These are phyloP conservation scores for Trypanosoma cruzi DNA, from an alignment of 208 protist genomes.

Conservation along the genomic window DNA sequence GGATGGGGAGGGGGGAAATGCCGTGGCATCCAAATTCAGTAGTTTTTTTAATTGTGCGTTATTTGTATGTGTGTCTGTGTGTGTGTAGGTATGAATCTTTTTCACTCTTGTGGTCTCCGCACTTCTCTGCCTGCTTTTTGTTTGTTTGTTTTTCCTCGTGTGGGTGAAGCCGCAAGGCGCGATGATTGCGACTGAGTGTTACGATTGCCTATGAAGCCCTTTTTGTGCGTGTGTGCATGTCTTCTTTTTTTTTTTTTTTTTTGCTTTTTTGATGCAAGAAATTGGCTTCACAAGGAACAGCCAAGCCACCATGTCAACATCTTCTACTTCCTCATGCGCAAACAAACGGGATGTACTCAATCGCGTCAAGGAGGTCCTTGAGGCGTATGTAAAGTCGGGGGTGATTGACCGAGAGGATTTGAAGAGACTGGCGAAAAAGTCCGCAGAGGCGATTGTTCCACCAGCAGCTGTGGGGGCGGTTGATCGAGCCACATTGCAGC, in stretches of 20 bases:
- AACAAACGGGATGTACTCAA: slow-evolving; percentile 83
- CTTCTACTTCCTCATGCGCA: slow-evolving; percentile 22
- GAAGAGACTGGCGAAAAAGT: slow-evolving; percentile 47
- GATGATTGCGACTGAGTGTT: background rate
- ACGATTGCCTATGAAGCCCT: slow-evolving; percentile 3
- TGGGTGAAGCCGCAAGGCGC: background rate
- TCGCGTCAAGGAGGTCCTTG: slow-evolving; percentile 50
- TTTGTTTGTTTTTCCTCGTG: background rate
- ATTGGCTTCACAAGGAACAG: slow-evolving; percentile 10
- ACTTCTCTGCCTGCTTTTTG: background rate
- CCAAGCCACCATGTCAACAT: background rate
- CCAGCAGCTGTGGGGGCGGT: slow-evolving; percentile 27
- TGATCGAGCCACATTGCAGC: slow-evolving; percentile 5
- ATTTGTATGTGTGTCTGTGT: slow-evolving; percentile 1
- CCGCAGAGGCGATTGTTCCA: slow-evolving; percentile 39
- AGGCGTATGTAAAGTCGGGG: slow-evolving; percentile 43
- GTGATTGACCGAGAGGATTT: slow-evolving; percentile 71
- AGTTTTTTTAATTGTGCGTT: background rate
- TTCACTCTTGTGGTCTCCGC: background rate
- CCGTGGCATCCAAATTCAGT: background rate
- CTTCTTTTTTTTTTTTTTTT: slow-evolving; percentile 12
- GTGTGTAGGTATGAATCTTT: background rate
- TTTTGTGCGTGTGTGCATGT: background rate
- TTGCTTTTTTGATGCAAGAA: slow-evolving; percentile 10
- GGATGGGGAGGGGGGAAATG: background rate